Conservation (phyloP, 2,329 filamentous ascomycete genomes). For the Lachnellula occidentalis region DNA sequence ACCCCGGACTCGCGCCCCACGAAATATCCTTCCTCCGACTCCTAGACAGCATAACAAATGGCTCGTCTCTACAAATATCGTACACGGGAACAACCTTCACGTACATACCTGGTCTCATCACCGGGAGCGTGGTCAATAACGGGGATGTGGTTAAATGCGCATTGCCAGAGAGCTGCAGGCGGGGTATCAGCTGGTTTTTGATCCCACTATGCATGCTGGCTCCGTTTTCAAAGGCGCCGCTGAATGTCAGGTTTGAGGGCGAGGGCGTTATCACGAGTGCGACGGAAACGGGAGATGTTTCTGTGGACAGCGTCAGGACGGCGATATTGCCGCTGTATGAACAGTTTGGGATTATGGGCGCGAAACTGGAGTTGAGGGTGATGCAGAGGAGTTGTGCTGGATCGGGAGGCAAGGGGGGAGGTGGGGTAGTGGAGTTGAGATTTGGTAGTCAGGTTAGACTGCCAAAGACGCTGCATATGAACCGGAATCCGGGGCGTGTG, state of each 20-base stretch:
- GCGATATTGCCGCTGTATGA: constrained; percentile 86
- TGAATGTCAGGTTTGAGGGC: constrained; percentile 86
- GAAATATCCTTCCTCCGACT: constrained; percentile 95
- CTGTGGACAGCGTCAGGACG: constrained; percentile 88
- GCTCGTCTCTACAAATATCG: constrained; percentile 89
- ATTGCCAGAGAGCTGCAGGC: constrained; percentile 67
- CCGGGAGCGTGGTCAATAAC: constrained; percentile 70
- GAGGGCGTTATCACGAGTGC: constrained; percentile 88
- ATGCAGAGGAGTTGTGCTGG: constrained; percentile 75
- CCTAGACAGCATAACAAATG: constrained; percentile 91
- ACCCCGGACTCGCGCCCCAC: constrained; percentile 83
- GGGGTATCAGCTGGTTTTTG: constrained; percentile 88
- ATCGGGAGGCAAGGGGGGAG: constrained; percentile 69
- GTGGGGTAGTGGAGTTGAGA: constrained; percentile 85
- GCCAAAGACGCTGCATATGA: constrained; percentile 87
- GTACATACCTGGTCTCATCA: constrained; percentile 89
- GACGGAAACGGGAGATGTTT: constrained; percentile 79
- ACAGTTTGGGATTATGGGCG: constrained; percentile 75
- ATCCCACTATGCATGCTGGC: constrained; percentile 84
- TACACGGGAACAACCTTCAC: constrained; percentile 92
- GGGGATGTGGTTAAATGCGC: constrained; percentile 73
- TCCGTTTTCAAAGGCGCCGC: constrained; percentile 84
- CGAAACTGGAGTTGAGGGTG: constrained; percentile 80
- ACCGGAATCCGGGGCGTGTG: constrained; percentile 75
- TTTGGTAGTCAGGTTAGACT: constrained; percentile 91